These are phyloP conservation scores for Nectriaceae sp. DNA, from an alignment of 2,329 filamentous ascomycete species.

Conservation along the genomic window DNA sequence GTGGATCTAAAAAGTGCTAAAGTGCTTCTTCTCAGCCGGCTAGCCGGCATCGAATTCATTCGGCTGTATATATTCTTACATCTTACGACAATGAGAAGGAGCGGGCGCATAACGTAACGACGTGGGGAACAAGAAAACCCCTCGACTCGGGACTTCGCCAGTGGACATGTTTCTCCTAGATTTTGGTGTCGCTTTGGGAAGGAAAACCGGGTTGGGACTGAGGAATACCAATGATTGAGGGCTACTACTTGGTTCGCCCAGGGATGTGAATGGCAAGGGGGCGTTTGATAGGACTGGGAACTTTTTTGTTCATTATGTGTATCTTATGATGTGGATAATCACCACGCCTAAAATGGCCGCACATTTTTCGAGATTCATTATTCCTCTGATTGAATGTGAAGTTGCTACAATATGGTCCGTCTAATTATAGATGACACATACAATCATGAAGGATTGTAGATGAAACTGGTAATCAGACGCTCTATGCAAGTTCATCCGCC, in stretches of 20 bases:
- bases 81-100: conserved; percentile 26
- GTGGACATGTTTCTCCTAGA: conserved; percentile 15
- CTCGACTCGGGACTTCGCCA: background rate
- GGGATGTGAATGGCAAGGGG: conserved; percentile 16
- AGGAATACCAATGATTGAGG: conserved; percentile 21
- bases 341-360: conserved; percentile 23
- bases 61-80: conserved; percentile 36
- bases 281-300: conserved; percentile 27
- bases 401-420: no score
- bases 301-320: conserved; percentile 27
- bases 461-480: no score
- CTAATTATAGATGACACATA: no score
- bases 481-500: no score
- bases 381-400: no score
- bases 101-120: background rate
- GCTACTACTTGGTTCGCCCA: conserved; percentile 15
- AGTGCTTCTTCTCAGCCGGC: conserved; percentile 12
- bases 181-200: conserved; percentile 12
- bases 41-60: conserved; percentile 22
- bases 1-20: conserved; percentile 49
- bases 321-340: conserved; percentile 29
- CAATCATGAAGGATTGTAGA: no score
- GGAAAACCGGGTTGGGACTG: conserved; percentile 13
- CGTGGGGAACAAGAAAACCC: background rate
- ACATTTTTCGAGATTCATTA: conserved; percentile 16